Conservation (phyloP, 2,329 filamentous ascomycete genomes). For the Aspergillus fischeri region DNA sequence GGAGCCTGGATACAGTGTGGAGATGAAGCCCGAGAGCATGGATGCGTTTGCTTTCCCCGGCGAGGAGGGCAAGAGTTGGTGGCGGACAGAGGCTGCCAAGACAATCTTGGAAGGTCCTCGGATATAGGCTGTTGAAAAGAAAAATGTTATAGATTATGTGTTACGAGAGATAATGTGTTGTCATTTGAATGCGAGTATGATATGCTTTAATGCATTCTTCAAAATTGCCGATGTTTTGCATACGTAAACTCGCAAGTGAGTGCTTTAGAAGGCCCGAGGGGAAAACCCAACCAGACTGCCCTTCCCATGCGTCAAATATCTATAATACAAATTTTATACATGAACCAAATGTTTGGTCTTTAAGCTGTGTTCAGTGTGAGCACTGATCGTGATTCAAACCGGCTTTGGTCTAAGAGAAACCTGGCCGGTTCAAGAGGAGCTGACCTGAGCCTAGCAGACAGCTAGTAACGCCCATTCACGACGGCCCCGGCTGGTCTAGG, state of each 20-base stretch:
- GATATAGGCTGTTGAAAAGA: slow-evolving; percentile 18
- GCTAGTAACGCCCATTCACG: background rate
- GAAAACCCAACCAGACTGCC: background rate
- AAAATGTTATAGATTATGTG: background rate
- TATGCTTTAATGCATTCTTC: background rate
- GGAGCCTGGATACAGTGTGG: slow-evolving; percentile 82
- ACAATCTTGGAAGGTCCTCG: slow-evolving; percentile 60
- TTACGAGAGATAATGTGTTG: slow-evolving; percentile 1
- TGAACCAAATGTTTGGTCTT: background rate
- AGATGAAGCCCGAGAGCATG: slow-evolving; percentile 91
- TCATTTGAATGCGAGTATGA: background rate
- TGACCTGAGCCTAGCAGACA: background rate
- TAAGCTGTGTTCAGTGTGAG: background rate
- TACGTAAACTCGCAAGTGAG: background rate
- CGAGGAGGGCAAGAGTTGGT: slow-evolving; percentile 75
- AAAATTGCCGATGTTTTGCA: background rate
- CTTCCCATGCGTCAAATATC: background rate
- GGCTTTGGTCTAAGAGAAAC: background rate
- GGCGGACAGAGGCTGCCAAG: slow-evolving; percentile 75
- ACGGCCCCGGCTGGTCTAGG: background rate
- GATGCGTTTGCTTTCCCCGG: slow-evolving; percentile 73
- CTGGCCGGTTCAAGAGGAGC: no score
- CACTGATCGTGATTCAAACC: background rate
- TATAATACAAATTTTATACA: background rate
- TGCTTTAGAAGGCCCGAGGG: background rate